These are phyloP conservation scores for Paraphoma chrysanthemicola DNA, from an alignment of 2,329 filamentous ascomycete species.

Conservation along the genomic window DNA sequence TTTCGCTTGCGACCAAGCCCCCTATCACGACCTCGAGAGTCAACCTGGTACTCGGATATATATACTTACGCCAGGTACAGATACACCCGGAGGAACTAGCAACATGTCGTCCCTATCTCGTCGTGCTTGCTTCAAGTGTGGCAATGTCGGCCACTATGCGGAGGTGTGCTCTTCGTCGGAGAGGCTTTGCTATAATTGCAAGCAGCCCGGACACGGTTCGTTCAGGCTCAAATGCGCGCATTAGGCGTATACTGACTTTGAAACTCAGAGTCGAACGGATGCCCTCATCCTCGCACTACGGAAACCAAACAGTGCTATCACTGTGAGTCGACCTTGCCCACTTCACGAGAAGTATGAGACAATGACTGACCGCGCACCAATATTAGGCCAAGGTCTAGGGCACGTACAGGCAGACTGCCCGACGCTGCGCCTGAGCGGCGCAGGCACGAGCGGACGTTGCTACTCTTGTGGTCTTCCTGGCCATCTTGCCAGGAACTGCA, in stretches of 20 bases:
- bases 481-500: constrained; percentile 90
- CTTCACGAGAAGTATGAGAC: not conserved
- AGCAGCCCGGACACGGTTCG: constrained; percentile 81
- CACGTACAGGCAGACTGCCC: constrained; percentile 99
- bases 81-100: constrained; percentile 40
- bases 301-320: constrained; percentile 99
- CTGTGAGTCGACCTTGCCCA: constrained; percentile 68
- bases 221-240: too few relatives aligned
- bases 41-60: not conserved
- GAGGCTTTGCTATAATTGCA: constrained; percentile 99
- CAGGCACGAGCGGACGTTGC: constrained; percentile 83
- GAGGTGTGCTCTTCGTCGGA: constrained; percentile 97
- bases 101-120: constrained; percentile 61
- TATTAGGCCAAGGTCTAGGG: constrained; percentile 62
- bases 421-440: constrained; percentile 87
- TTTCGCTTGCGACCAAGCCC: constrained; percentile 11
- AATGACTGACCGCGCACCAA: not conserved
- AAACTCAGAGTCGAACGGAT: constrained; percentile 79
- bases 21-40: constrained; percentile 15
- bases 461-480: constrained; percentile 95
- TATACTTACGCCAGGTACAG: constrained; percentile 31
- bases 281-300: constrained; percentile 93
- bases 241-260: too few relatives aligned
- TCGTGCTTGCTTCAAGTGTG: constrained; percentile 62
- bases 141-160: constrained; percentile 48